Evolutionary conservation across 768 basidiomycete genomes (phyloP), one percentile per base, ranked within the genome.

Genomic region (Amanita pseudoporphyria): DNA sequence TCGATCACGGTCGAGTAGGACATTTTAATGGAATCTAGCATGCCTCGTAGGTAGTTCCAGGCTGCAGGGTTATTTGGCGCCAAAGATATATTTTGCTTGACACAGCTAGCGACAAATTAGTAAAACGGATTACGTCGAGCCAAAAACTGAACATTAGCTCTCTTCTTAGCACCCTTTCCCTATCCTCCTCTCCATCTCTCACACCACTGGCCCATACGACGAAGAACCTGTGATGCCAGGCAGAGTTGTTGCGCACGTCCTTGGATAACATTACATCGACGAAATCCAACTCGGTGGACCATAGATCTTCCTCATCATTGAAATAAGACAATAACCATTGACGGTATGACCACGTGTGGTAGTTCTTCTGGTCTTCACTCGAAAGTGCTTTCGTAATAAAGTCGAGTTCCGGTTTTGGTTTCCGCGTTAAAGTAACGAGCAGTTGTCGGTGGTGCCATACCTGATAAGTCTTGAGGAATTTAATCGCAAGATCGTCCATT

Each of bases 281-380:
- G 56, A 83, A 92, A 38, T 78, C 73, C n/a, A 88, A 69, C 66
- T 95, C 92, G 12, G 71, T 74, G 1, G 55, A 66, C 88, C 88
- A 92, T 54, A 91, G 57, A 22, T 68, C 73, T n/a, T 65, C 72
- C 31, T 77, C 73, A 50, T 82, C 73, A 57, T 83, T 81, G 71
- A 94, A 94, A 61, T 84, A 80, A 7, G 87, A 83, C 37, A 96
- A 79, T 10, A 93, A 64, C 92, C 93, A 97, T 64, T 99, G 94
- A 6, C 95, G 78, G 65, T 97, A 95, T 6, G 89, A 88, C 96
- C 96, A 99, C 0, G 96, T 98, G 65, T 98, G 95, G 64, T 99
- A 99, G 70, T 99, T 99, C 77, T 99, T 99, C 39, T 79, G 67
- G 61, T 99, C 96, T 1, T 43, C 49, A 18, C 67, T 73, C 6